Conservation (phyloP, 2,329 filamentous ascomycete species). For the Tolypocladium tropicale region DNA sequence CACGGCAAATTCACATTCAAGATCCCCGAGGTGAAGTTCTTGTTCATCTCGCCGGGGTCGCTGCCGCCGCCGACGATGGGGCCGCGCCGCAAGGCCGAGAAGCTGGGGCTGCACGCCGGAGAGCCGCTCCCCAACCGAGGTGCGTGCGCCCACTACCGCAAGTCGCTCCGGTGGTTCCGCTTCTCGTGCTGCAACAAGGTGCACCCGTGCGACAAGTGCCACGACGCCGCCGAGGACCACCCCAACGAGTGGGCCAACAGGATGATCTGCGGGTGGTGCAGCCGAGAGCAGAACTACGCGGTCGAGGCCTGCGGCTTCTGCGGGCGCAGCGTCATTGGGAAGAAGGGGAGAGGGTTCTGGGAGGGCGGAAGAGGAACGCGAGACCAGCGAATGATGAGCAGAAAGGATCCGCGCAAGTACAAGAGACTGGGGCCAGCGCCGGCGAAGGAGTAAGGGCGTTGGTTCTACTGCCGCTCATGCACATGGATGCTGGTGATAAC, state of each 20-base stretch:
- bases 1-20: constrained; percentile 73
- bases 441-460: not conserved
- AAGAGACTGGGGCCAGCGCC: constrained; percentile 40
- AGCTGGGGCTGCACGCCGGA: constrained; percentile 45
- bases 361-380: constrained; percentile 79
- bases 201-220: constrained; percentile 60
- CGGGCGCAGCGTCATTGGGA: constrained; percentile 56
- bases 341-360: constrained; percentile 65
- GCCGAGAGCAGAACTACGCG: constrained; percentile 69
- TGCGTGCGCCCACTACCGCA: constrained; percentile 47
- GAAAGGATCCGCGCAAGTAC: constrained; percentile 67
- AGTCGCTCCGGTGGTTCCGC: constrained; percentile 53
- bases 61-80: constrained; percentile 28
- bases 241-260: constrained; percentile 71
- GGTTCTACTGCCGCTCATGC: not conserved
- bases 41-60: constrained; percentile 53
- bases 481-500: too few species aligned
- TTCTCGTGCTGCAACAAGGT: constrained; percentile 53
- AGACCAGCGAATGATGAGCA: constrained; percentile 59
- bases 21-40: constrained; percentile 68
- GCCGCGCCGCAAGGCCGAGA: constrained; percentile 37
- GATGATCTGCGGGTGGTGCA: constrained; percentile 76
- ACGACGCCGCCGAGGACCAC: constrained; percentile 62
- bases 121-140: constrained; percentile 44
- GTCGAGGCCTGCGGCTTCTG: constrained; percentile 69